Conservation (phyloP, 768 basidiomycete genomes). For the Panellus pusillus region DNA sequence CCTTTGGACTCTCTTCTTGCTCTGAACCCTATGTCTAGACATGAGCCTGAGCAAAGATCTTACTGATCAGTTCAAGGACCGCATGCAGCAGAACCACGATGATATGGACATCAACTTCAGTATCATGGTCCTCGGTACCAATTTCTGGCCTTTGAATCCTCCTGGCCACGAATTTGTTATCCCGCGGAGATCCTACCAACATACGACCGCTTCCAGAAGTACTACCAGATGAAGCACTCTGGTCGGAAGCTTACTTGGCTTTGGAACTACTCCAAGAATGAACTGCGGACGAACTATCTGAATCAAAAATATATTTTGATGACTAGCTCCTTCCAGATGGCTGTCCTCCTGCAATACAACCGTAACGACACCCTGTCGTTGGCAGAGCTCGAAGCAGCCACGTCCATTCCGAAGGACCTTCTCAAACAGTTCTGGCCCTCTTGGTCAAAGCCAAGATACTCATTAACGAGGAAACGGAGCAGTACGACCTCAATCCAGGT, state of each 20-base stretch:
- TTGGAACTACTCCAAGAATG: conserved; percentile 98
- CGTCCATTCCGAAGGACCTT: conserved; percentile 63
- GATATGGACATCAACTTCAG: conserved; percentile 90
- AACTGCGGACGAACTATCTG: conserved; percentile 89
- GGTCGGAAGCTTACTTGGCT: conserved; percentile 97
- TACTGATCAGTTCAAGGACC: conserved; percentile 92
- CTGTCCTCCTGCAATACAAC: conserved; percentile 94
- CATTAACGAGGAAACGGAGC: conserved; percentile 83
- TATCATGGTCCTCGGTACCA: conserved; percentile 92
- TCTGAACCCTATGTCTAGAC: conserved; percentile 47
- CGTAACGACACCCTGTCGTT: conserved; percentile 80
- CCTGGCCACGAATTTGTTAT: conserved; percentile 86
- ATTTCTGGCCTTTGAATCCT: conserved; percentile 92
- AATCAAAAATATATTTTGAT: conserved; percentile 95
- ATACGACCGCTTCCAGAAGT: conserved; percentile 88
- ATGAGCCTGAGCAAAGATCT: conserved; percentile 95
- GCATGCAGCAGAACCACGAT: conserved; percentile 83
- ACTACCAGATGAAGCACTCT: conserved; percentile 91
- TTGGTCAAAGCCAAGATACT: conserved; percentile 88
- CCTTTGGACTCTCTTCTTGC: not conserved
- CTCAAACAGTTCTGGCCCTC: conserved; percentile 59
- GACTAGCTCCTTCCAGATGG: conserved; percentile 94
- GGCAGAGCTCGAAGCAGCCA: conserved; percentile 64
- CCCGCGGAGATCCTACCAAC: conserved; percentile 80
- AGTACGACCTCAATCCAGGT: conserved; percentile 89